Evolutionary conservation across 75 land plant genomes (phyloP), one percentile per base, ranked within the genome.

Genomic region (Selaginella moellendorffii): DNA sequence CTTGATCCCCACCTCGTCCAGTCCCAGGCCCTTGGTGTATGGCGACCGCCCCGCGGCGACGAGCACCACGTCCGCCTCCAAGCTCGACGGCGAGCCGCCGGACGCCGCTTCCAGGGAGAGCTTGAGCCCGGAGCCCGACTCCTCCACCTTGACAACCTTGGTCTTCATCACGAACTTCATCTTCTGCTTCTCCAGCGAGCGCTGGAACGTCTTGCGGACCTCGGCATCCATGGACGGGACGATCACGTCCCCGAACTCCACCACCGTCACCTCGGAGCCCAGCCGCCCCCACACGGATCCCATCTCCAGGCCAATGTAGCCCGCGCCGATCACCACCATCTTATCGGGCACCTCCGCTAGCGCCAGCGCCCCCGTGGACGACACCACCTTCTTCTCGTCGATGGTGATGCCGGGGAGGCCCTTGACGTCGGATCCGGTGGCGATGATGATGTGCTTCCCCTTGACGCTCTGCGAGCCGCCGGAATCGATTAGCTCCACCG

Each of bases 281-380:
- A 92, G 80, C 9, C 93, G 69, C 10, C 89, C 84, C 97, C 93
- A 92, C 0, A 92, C 97, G 26, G 93, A 92, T 8, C 93, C 93
- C 97, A 92, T 92, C 65, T 92, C 97, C 58, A 87, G 71, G 54
- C 97, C 97, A 65, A 92, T 87, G 78, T 92, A 92, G 18, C 97
- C 97, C 23, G 86, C 97, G 28, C 97, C 93, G 68, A 92, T 79
- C 10, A 92, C 95, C 24, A 92, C 81, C 2, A 92, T 84, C 67
- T 83, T 92, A 80, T 83, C 79, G 5, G 97, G 97, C 5, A 92
- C 69, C 54, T 84, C 86, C 0, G 69, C 56, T 67, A 92, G 67
- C 29, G 84, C 58, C 0, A 92, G 73, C 29, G 93, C 97, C 62
- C 97, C 97, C 46, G 97, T 92, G 10, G 97, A 92, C 29, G 97